Percentiles rank a stretch among this genome's conserved stretches.
Conservation (phyloP, 306 rosid species). For the Cicer cuneatum region DNA sequence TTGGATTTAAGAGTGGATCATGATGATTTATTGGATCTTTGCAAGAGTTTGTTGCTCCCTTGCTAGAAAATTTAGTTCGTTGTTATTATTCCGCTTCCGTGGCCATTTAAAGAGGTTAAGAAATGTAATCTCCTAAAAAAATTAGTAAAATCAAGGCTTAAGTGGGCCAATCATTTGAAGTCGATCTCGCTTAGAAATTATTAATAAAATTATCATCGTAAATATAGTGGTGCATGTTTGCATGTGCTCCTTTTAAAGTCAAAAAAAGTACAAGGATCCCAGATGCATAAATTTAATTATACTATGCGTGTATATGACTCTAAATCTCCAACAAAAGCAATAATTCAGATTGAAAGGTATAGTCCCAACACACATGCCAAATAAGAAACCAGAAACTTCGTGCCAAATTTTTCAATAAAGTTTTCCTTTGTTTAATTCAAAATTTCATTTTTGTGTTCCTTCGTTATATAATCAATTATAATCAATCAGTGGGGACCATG, state of each 20-base stretch:
- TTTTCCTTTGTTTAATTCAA: neutral
- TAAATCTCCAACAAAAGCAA: constrained; percentile 44
- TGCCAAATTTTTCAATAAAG: constrained; percentile 41
- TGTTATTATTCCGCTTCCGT: no score
- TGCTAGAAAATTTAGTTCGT: no score
- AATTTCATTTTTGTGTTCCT: constrained; percentile 9
- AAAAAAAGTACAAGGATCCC: constrained; percentile 27
- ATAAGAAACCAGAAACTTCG: constrained; percentile 39
- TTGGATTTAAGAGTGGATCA: no score
- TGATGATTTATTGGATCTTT: no score
- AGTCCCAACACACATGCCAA: constrained; percentile 42
- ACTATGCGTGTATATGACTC: constrained; percentile 31
- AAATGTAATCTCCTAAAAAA: no score
- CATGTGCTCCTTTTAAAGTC: constrained; percentile 39
- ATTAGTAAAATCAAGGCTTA: no score
- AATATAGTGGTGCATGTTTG: constrained; percentile 40
- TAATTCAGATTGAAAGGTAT: constrained; percentile 45
- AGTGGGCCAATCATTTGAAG: constrained; percentile 39
- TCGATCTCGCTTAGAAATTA: constrained; percentile 35
- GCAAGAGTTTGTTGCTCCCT: no score
- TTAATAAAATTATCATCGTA: constrained; percentile 19
- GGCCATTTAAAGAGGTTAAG: no score
- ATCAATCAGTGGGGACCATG: constrained; percentile 59
- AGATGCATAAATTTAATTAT: constrained; percentile 28
- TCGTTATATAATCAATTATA: constrained; percentile 24